These are phyloP conservation scores for Coemansia pectinata DNA, from an alignment of 192 early-diverging fungal genomes.

Conservation along the genomic window DNA sequence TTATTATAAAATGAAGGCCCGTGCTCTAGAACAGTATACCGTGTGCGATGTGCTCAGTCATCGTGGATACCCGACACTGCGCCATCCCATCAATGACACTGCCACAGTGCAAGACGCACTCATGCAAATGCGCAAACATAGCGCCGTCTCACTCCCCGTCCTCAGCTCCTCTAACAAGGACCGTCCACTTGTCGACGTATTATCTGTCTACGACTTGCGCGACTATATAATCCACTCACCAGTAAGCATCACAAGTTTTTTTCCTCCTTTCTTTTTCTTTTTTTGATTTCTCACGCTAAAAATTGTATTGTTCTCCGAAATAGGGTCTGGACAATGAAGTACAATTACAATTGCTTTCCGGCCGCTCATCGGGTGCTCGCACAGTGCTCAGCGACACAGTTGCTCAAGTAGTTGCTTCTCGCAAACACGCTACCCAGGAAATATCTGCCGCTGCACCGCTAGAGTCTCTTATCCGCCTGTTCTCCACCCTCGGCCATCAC, in stretches of 20 bases:
- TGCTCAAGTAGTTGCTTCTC: conserved; percentile 39
- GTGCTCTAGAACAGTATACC: conserved; percentile 33
- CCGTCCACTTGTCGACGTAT: conserved; percentile 37
- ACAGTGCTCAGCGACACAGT: conserved; percentile 37
- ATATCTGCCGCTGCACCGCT: conserved; percentile 34
- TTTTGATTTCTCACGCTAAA: background rate
- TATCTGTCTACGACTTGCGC: conserved; percentile 48
- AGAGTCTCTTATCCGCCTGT: conserved; percentile 38
- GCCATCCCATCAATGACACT: conserved; percentile 19
- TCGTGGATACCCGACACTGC: conserved; percentile 35
- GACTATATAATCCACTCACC: conserved; percentile 42
- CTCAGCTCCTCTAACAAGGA: conserved; percentile 9
- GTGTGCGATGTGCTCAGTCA: conserved; percentile 47
- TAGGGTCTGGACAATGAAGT: conserved; percentile 48
- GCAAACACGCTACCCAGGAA: conserved; percentile 44
- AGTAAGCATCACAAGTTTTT: conserved; percentile 16
- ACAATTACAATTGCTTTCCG: conserved; percentile 40
- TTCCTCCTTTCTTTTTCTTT: background rate
- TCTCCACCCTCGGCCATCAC: conserved; percentile 36
- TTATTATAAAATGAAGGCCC: conserved; percentile 32
- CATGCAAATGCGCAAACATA: conserved; percentile 31
- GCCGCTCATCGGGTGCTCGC: conserved; percentile 31
- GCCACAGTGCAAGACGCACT: conserved; percentile 32
- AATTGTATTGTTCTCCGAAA: background rate
- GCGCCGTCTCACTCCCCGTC: conserved; percentile 50